A percentile compares a stretch with the other conserved stretches of the same genome.
Conservation (phyloP, 768 basidiomycete species). For the Kwoniella bestiolae region DNA sequence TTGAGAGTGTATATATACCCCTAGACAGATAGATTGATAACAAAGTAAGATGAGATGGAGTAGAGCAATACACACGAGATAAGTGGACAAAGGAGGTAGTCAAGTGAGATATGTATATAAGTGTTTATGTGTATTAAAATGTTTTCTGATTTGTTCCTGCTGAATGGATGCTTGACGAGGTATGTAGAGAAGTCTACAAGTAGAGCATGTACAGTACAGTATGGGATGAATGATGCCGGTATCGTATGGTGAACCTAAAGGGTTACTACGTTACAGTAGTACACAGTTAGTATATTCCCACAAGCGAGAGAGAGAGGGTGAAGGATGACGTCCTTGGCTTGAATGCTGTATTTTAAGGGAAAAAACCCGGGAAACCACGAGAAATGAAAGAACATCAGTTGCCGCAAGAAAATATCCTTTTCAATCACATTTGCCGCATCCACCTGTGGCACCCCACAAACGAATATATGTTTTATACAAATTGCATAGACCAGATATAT, state of each 20-base stretch:
- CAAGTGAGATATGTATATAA: background rate
- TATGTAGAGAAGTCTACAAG: too few relatives aligned
- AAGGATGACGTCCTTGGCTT: background rate
- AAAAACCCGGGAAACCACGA: background rate
- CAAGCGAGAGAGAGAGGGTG: too few relatives aligned
- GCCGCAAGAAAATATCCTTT: background rate
- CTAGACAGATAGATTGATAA: too few relatives aligned
- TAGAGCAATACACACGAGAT: too few relatives aligned
- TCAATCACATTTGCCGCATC: background rate
- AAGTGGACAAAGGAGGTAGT: background rate
- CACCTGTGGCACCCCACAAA: background rate
- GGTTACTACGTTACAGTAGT: too few relatives aligned
- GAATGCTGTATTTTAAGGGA: background rate
- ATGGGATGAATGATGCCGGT: background rate
- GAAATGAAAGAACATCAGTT: background rate
- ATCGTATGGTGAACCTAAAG: too few relatives aligned
- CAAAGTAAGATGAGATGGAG: background rate
- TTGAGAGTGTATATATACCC: too few relatives aligned
- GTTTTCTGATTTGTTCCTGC: background rate
- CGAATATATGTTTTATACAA: background rate
- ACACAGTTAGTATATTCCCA: too few relatives aligned
- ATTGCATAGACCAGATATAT: background rate
- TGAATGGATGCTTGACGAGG: too few relatives aligned
- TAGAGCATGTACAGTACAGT: too few relatives aligned
- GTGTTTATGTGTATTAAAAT: background rate